Conservation (phyloP, 1,284 basidiomycete species). For the Nidula niveotomentosa region DNA sequence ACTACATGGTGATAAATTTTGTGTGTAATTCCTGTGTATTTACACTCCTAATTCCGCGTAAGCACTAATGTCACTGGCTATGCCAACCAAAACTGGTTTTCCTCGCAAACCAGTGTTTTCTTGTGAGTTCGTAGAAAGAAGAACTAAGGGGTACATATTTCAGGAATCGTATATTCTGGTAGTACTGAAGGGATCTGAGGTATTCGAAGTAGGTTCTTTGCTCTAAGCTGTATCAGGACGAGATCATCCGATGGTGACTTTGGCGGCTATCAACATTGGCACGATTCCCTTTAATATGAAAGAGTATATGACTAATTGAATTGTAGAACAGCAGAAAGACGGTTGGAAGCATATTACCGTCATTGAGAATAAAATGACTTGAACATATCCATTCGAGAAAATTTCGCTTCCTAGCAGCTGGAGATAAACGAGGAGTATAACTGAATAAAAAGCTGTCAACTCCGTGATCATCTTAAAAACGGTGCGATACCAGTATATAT, state of each 20-base stretch:
- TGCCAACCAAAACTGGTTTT: background rate
- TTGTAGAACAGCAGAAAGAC: no score
- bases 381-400: slow-evolving; percentile 6
- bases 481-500: background rate
- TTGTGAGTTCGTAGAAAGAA: background rate
- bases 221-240: background rate
- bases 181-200: background rate
- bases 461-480: slow-evolving; percentile 4
- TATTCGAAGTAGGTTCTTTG: background rate
- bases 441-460: slow-evolving; percentile 6
- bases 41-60: background rate
- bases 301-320: no score
- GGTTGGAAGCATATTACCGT: background rate
- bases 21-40: no score
- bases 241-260: background rate
- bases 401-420: slow-evolving; percentile 1
- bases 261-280: background rate
- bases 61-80: background rate
- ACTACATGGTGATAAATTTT: no score
- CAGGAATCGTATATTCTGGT: background rate
- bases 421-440: slow-evolving; percentile 3
- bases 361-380: slow-evolving; percentile 4
- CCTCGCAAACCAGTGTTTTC: background rate
- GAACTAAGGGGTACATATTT: background rate
- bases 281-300: background rate